Evolutionary conservation across 345 rosid genomes (phyloP).

Genomic region (Gossypium turneri): DNA sequence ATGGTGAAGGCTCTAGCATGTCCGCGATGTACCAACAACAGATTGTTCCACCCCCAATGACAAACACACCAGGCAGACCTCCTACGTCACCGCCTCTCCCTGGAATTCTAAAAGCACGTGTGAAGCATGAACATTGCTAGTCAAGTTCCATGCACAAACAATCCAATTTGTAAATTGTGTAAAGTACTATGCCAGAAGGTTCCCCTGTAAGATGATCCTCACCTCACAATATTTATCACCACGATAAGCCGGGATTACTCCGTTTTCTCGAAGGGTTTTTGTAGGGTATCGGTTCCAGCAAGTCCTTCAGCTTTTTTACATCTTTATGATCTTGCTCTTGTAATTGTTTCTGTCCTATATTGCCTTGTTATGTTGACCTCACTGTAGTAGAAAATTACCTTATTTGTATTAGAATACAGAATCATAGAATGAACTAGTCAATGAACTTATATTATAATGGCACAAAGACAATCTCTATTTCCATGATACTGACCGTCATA

Average conservation of each 20-base stretch:
- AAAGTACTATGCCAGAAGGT: constrained; percentile 41
- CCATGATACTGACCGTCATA: neutral
- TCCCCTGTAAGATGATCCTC: constrained; percentile 11
- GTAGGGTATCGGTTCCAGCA: constrained; percentile 19
- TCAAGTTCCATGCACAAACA: constrained; percentile 17
- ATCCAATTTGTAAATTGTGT: constrained; percentile 61
- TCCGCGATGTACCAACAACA: constrained; percentile 42
- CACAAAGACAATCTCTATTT: neutral
- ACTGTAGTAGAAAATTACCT: constrained; percentile 21
- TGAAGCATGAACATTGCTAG: constrained; percentile 69
- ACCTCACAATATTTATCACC: constrained; percentile 14
- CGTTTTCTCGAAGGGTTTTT: neutral
- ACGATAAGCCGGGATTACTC: neutral
- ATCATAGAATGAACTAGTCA: constrained; percentile 16
- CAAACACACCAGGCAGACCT: constrained; percentile 41
- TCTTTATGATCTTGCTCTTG: constrained; percentile 6
- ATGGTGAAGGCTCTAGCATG: constrained; percentile 59
- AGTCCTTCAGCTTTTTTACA: constrained; percentile 15
- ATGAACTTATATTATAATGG: too few relatives aligned
- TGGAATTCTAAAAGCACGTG: constrained; percentile 58
- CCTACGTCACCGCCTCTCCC: constrained; percentile 61
- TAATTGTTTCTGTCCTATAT: constrained; percentile 26
- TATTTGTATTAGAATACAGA: constrained; percentile 27
- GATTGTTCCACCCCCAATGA: constrained; percentile 34
- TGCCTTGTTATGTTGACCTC: neutral